phyloP scores from a whole-genome alignment of 1,284 basidiomycete genomes.

The Pisolithus thermaeus region DNA sequence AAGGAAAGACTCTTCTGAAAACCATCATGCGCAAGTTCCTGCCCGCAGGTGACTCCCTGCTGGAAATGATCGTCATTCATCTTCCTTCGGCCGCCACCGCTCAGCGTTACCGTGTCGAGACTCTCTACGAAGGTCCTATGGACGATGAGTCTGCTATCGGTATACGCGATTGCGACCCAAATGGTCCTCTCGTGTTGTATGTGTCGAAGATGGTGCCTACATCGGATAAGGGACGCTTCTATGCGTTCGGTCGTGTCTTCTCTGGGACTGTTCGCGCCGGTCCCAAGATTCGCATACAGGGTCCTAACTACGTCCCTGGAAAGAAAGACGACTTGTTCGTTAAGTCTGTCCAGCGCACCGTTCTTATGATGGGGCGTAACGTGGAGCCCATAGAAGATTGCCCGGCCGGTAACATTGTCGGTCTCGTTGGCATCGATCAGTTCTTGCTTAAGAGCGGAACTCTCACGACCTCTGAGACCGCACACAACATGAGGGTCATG shows the following conservation, averaged over 20 bases:
- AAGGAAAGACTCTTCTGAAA: slow-evolving; percentile 97
- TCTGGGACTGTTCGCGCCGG: slow-evolving; percentile 96
- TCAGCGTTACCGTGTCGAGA: slow-evolving; percentile 98
- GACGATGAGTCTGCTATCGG: slow-evolving; percentile 99
- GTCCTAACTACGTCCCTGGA: slow-evolving; percentile 97
- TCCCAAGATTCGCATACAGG: slow-evolving; percentile 99
- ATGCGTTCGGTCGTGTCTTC: slow-evolving; percentile 99
- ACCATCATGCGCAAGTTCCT: slow-evolving; percentile 99
- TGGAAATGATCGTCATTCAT: slow-evolving; percentile 99
- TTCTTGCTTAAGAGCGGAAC: slow-evolving; percentile 99
- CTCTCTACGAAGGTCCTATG: slow-evolving; percentile 99
- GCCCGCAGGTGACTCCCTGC: slow-evolving; percentile 95
- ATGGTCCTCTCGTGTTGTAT: slow-evolving; percentile 96
- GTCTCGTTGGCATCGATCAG: slow-evolving; percentile 99
- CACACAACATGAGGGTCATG: slow-evolving; percentile 99
- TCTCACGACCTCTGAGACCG: slow-evolving; percentile 95
- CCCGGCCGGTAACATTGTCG: slow-evolving; percentile 97
- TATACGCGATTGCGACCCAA: slow-evolving; percentile 98
- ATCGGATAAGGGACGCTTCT: slow-evolving; percentile 99
- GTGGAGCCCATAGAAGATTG: slow-evolving; percentile 99
- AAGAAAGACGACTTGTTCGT: slow-evolving; percentile 99
- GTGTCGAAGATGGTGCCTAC: slow-evolving; percentile 99
- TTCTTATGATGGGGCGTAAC: slow-evolving; percentile 99
- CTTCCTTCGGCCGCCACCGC: slow-evolving; percentile 95
- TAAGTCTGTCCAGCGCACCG: slow-evolving; percentile 98